Evolutionary conservation across 192 early-diverging fungal species (phyloP), one percentile per base, ranked within the genome.

Genomic region (Jimgerdemannia lactiflua): DNA sequence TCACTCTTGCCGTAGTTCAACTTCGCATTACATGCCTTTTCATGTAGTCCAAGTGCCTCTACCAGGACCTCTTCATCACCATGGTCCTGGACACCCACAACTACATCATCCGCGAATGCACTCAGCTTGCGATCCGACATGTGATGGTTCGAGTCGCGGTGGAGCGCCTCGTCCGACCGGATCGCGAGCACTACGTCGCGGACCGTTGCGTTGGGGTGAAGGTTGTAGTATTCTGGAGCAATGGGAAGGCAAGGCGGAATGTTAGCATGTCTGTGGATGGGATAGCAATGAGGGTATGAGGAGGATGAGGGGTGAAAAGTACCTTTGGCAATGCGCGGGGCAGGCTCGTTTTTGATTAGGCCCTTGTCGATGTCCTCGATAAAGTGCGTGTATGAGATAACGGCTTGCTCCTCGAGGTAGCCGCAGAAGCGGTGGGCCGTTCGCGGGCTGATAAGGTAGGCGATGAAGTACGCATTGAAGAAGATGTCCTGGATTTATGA

Each of bases 321-420:
- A 59, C 49, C 49, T 42, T 77, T 89, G 43, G 96, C 96, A 43
- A 98, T 92, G 39, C 92, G 85, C 18, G 96, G 96, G 0, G 95
- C 94, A 4, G 92, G 87, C 4, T 81, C 83, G 69, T 94, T 95
- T 20, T 87, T 82, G 42, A 93, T 86, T 3, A 86, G 73, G 2
- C 95, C 95, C 49, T 78, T 82, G 43, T 97, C 95, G 64, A 98
- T n/a, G 43, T 75, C 83, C 43, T 90, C 86, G 64, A 98, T 77
- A 81, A 94, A 92, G 77, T 92, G 89, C 7, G 94, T 95, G 83
- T 98, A 98, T 3, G 95, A 94, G 39, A 95, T 87, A 9, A 97
- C 92, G 0, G 97, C 97, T 76, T 93, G 90, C 84, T 98, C 97
- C 82, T 98, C 97, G 43, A 98, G 86, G 72, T 98, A 98, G 0